Percentiles rank a stretch among this genome's conserved stretches.
phyloP scores from a whole-genome alignment of 2,329 filamentous ascomycete species.

The Beauveria brongniartii region DNA sequence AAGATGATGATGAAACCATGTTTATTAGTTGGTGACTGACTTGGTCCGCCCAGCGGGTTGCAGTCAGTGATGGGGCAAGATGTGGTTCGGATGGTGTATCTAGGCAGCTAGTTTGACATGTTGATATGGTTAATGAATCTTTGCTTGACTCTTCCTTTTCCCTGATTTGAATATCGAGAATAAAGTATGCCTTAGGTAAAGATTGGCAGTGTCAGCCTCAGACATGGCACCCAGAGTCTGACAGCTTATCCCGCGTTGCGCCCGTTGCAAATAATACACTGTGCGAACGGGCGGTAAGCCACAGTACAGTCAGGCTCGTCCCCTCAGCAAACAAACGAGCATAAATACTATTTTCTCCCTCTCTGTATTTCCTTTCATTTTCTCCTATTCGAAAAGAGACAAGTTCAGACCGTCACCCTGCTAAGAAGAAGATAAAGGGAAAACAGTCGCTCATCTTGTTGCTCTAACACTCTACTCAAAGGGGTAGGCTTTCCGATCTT shows the following conservation, averaged over 20 bases:
- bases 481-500: not conserved
- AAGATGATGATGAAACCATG: not conserved
- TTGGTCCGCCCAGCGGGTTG: not conserved
- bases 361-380: not conserved
- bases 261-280: not conserved
- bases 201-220: not conserved
- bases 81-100: not conserved
- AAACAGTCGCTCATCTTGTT: no score
- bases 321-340: not conserved
- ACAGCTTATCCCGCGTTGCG: not conserved
- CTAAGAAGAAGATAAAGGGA: no score
- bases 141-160: not conserved
- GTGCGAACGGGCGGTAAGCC: not conserved
- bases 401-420: no score
- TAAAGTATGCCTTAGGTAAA: not conserved
- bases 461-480: not conserved
- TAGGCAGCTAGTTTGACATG: not conserved
- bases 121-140: not conserved
- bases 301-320: not conserved
- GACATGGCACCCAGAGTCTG: not conserved
- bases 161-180: not conserved
- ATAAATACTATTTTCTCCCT: not conserved
- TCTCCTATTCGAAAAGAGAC: not conserved
- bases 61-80: not conserved
- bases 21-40: not conserved